These are phyloP conservation scores for Macrotyloma uniflorum DNA, from an alignment of 306 rosid genomes.

Conservation along the genomic window DNA sequence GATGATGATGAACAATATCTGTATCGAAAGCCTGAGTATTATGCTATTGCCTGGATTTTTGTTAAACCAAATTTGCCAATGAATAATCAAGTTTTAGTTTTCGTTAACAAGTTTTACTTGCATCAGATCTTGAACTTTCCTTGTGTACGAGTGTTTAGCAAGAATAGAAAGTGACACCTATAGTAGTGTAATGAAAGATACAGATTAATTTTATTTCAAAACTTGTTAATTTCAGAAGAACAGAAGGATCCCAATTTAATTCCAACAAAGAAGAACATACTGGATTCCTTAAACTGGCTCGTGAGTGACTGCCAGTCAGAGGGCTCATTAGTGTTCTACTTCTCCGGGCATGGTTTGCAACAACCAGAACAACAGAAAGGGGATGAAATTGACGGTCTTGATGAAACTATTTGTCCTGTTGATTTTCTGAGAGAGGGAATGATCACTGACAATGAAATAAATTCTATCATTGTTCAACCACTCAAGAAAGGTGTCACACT, in stretches of 20 bases:
- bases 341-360: slow-evolving; percentile 79
- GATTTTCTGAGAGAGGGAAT: slow-evolving; percentile 67
- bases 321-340: slow-evolving; percentile 72
- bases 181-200: background rate
- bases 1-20: background rate
- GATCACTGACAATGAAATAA: slow-evolving; percentile 64
- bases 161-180: background rate
- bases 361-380: slow-evolving; percentile 50
- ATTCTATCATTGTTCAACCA: slow-evolving; percentile 64
- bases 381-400: slow-evolving; percentile 68
- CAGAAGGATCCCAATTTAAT: background rate
- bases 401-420: slow-evolving; percentile 71
- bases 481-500: slow-evolving; percentile 38
- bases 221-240: slow-evolving; percentile 46
- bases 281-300: slow-evolving; percentile 64
- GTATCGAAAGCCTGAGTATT: background rate
- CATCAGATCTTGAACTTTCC: background rate
- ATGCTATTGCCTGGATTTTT: background rate
- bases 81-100: background rate
- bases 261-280: slow-evolving; percentile 75
- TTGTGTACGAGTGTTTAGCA: background rate
- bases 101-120: background rate
- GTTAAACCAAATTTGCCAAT: background rate
- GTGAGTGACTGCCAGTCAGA: slow-evolving; percentile 59
- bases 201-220: slow-evolving; percentile 15